Percentiles rank a stretch among this genome's conserved stretches.
Conservation (phyloP, 2,329 filamentous ascomycete species). For the Arachnopeziza araneosa region DNA sequence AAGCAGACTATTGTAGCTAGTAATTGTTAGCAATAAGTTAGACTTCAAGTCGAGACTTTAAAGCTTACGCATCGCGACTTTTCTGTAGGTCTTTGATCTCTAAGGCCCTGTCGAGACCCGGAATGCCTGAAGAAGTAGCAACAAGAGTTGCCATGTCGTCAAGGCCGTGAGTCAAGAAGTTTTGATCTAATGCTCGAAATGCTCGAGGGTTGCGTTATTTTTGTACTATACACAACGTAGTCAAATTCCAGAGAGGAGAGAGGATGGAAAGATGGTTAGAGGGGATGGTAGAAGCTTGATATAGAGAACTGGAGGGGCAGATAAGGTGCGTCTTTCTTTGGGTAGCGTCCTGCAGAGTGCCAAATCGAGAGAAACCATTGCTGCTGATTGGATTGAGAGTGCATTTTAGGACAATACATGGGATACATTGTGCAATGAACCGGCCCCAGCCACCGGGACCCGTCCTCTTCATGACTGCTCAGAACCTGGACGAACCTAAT, state of each 20-base stretch:
- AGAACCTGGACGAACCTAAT: too few relatives aligned
- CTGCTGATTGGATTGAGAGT: background rate
- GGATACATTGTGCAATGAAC: too few relatives aligned
- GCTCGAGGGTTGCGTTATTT: constrained; percentile 1
- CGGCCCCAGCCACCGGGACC: too few relatives aligned
- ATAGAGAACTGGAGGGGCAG: background rate
- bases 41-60: constrained; percentile 1
- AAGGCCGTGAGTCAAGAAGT: background rate
- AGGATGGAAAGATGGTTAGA: background rate
- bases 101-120: constrained; percentile 8
- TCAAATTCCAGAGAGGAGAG: background rate
- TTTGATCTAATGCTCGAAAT: background rate
- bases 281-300: background rate
- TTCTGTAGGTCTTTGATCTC: constrained; percentile 12
- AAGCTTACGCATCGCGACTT: constrained; percentile 9
- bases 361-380: constrained; percentile 3
- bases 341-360: too few relatives aligned
- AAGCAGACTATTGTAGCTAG: constrained; percentile 9
- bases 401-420: too few relatives aligned
- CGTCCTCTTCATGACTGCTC: too few relatives aligned
- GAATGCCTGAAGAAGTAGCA: constrained; percentile 7
- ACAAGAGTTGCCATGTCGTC: constrained; percentile 8
- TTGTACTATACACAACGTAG: background rate
- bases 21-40: constrained; percentile 3
- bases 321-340: constrained; percentile 1